Evolutionary conservation across 1,284 basidiomycete genomes (phyloP).

Genomic region (Fomitopsis palustris): DNA sequence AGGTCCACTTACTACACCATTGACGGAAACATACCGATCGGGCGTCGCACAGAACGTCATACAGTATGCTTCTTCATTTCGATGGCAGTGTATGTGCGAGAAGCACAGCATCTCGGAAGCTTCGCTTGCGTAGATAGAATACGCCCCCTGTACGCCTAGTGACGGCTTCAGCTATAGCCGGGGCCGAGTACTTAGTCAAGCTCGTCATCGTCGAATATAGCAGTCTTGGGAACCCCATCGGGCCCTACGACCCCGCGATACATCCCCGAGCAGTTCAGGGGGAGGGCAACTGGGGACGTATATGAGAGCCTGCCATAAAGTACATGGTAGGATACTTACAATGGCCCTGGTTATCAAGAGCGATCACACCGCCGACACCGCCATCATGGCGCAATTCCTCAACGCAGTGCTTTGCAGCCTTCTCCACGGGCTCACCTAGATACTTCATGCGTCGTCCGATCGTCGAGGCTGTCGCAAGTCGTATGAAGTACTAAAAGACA

Average conservation of each 20-base stretch:
- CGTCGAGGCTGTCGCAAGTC: slow-evolving; percentile 61
- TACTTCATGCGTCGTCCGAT: slow-evolving; percentile 68
- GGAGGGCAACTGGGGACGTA: slow-evolving; percentile 50
- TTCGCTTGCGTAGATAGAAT: not conserved
- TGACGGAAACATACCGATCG: not conserved
- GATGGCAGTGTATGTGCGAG: not conserved
- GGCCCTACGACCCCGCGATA: slow-evolving; percentile 70
- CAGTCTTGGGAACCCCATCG: slow-evolving; percentile 67
- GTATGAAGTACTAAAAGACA: slow-evolving; percentile 65
- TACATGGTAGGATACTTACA: slow-evolving; percentile 34
- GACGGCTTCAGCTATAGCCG: not conserved
- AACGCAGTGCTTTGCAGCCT: slow-evolving; percentile 54
- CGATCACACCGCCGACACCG: slow-evolving; percentile 71
- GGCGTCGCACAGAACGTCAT: not conserved
- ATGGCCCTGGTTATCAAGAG: slow-evolving; percentile 60
- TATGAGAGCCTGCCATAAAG: not conserved
- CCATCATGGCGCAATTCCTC: slow-evolving; percentile 52
- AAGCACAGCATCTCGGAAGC: not conserved
- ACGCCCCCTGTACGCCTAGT: not conserved
- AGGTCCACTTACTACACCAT: not conserved
- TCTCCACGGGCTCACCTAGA: slow-evolving; percentile 48
- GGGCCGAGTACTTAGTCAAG: slow-evolving; percentile 24
- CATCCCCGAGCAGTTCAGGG: slow-evolving; percentile 76
- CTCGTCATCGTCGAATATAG: slow-evolving; percentile 73
- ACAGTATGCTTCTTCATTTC: not conserved